Conservation (phyloP, 2,329 filamentous ascomycete species). For the Penicillium brasilianum region DNA sequence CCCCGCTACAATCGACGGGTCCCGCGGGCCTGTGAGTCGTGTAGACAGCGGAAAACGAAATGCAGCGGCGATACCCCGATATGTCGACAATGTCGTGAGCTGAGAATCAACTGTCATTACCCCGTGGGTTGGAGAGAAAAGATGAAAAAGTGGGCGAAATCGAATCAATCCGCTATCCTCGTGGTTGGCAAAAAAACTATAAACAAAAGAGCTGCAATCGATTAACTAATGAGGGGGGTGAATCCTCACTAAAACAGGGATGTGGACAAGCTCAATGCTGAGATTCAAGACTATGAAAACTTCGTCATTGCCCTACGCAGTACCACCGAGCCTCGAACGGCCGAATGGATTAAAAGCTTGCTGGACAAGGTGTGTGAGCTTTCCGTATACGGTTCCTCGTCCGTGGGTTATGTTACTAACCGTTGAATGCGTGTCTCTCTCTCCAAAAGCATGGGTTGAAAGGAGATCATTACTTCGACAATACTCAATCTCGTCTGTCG, state of each 20-base stretch:
- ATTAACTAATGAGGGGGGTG: conserved; percentile 15
- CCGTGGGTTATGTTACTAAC: background rate
- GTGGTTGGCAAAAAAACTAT: background rate
- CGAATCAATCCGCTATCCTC: conserved; percentile 1
- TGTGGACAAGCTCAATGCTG: conserved; percentile 40
- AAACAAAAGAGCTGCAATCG: background rate
- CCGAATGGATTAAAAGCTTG: conserved; percentile 41
- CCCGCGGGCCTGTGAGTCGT: conserved; percentile 44
- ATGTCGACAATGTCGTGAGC: conserved; percentile 43
- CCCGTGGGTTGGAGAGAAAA: conserved; percentile 45
- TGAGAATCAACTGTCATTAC: conserved; percentile 40
- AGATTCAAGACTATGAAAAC: conserved; percentile 45
- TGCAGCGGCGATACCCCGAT: conserved; percentile 45
- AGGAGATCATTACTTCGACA: conserved; percentile 25
- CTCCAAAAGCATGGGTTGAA: conserved; percentile 34
- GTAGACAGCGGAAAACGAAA: conserved; percentile 48
- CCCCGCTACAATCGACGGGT: conserved; percentile 30
- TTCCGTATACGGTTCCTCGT: background rate
- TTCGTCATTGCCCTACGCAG: conserved; percentile 44
- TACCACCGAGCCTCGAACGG: conserved; percentile 40
- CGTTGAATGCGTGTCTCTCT: background rate
- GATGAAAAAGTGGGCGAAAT: conserved; percentile 39
- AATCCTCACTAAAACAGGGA: conserved; percentile 31
- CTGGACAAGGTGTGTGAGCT: conserved; percentile 44
- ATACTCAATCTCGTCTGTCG: conserved; percentile 32